A percentile compares a stretch with the other conserved stretches of the same genome.
These are phyloP conservation scores for Limonium bicolor DNA, from an alignment of 148 eudicot species.

Conservation along the genomic window DNA sequence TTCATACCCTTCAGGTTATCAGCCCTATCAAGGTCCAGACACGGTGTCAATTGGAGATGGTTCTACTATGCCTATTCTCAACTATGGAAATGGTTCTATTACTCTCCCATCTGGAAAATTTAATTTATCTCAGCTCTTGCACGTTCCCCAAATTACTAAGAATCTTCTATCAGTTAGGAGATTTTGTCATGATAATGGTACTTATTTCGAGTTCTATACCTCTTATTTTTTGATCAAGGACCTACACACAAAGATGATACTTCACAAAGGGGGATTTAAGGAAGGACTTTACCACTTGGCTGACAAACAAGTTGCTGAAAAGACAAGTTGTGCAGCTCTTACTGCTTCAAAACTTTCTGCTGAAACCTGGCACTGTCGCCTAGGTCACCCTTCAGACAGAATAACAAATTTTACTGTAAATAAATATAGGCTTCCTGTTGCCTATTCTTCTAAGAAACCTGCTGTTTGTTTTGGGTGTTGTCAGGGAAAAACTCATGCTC, in stretches of 20 bases:
- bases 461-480: neutral
- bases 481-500: neutral
- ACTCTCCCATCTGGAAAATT: neutral
- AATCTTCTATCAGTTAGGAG: neutral
- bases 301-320: neutral
- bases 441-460: neutral
- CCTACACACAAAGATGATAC: neutral
- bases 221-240: neutral
- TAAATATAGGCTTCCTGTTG: neutral
- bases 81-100: neutral
- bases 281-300: neutral
- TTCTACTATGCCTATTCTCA: neutral
- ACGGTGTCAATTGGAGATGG: neutral
- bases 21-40: neutral
- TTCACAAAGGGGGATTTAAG: neutral
- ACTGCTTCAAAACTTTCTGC: neutral
- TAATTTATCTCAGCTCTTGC: neutral
- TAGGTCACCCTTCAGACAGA: neutral
- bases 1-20: neutral
- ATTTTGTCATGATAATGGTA: neutral
- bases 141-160: neutral
- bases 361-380: neutral
- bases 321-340: neutral
- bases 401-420: neutral
- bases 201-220: neutral